Evolutionary conservation across 2,329 filamentous ascomycete genomes (phyloP), one percentile per base, ranked within the genome.

Genomic region (Hymenoscyphus albidus): DNA sequence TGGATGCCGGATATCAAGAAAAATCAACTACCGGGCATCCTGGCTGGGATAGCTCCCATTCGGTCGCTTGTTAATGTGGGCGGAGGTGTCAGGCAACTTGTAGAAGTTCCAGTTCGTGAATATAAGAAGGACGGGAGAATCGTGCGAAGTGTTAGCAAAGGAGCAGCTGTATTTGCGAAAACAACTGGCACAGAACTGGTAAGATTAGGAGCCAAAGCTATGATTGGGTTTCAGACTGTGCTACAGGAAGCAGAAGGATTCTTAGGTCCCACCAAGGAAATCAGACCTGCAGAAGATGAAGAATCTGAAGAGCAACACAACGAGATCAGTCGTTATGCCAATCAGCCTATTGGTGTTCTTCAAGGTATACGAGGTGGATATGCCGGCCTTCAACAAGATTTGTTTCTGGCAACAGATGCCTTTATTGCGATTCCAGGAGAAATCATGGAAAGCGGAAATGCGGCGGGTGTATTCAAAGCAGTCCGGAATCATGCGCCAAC

Each of bases 111-210:
- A 0, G 89, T 99, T 75, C 87, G 87, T 14, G 95, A 99, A 75
- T 99, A 99, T 77, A 87, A 87, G 75, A 97, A 96, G 76, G 95
- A 99, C 70, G 95, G 95, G 0, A 88, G 95, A 38, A 87, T 99
- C 61, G 88, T 99, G 4, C 90, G 95, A 62, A 95, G 92, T 76
- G 89, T 99, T 61, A 88, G 92, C 67, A 98, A 97, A 78, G 95
- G 96, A 1, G 93, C 93, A 0, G 81, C 89, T 9, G 89, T 92
- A 1, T 99, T 99, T 77, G 93, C 92, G 42, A 93, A 91, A 73
- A 97, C 93, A 0, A 99, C 95, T 0, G 93, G 93, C 2, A 96
- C 90, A 0, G 95, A 97, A 74, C 83, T 98, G n/a, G 90, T 97
- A 68, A 95, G 95, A 72, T 82, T 99, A 0, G 94, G 95, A 13